Conservation (phyloP, 2,329 filamentous ascomycete species). For the Ceratocystis albifundus region DNA sequence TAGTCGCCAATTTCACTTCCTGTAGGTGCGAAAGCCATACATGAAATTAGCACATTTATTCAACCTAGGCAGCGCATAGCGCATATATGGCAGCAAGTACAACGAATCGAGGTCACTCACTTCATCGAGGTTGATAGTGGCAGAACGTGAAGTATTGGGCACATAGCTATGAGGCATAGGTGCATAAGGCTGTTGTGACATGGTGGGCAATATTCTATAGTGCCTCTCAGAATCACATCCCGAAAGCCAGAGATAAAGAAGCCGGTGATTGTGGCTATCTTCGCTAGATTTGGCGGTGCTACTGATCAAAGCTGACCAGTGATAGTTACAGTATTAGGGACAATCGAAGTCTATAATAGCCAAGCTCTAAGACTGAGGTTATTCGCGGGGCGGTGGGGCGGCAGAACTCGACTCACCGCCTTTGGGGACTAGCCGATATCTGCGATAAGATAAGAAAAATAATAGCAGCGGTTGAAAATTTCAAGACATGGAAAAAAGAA, state of each 20-base stretch:
- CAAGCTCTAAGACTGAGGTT: constrained; percentile 1
- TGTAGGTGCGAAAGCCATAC: constrained; percentile 31
- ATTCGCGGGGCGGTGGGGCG: constrained; percentile 5
- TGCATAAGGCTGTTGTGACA: constrained; percentile 61
- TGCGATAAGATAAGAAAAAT: constrained; percentile 24
- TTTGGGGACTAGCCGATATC: constrained; percentile 10
- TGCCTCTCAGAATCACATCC: constrained; percentile 15
- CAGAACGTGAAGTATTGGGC: constrained; percentile 68
- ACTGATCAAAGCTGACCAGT: too few relatives aligned
- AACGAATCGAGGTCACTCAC: constrained; percentile 35
- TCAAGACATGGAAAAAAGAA: constrained; percentile 12
- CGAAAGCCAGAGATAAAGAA: neutral
- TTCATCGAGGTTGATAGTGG: constrained; percentile 88
- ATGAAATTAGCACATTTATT: neutral
- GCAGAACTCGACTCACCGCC: constrained; percentile 19
- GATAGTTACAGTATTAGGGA: too few relatives aligned
- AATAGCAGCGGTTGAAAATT: constrained; percentile 22
- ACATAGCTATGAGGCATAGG: constrained; percentile 87
- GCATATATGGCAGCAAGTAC: constrained; percentile 3
- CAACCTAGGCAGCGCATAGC: constrained; percentile 3
- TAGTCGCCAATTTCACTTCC: constrained; percentile 88
- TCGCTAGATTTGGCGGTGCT: too few relatives aligned
- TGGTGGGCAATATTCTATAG: constrained; percentile 27
- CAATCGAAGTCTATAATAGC: neutral
- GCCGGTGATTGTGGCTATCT: neutral